Evolutionary conservation across 768 basidiomycete genomes (phyloP).

Genomic region (Xerocomellus amylosporus): DNA sequence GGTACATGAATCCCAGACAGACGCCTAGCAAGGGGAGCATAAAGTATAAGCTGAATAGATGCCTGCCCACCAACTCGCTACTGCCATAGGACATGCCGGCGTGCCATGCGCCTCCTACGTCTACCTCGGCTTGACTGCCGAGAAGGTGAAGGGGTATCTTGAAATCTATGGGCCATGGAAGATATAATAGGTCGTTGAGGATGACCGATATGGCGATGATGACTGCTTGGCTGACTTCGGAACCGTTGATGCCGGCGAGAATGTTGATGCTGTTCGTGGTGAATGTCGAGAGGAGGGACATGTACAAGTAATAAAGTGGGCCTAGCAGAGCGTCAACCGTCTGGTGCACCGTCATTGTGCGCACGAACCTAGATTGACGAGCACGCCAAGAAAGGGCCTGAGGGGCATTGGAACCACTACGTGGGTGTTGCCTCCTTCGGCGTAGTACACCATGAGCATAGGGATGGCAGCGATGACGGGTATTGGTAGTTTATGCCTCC

Average conservation of each 20-base stretch:
- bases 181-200: constrained; percentile 88
- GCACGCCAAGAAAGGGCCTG: constrained; percentile 65
- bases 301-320: constrained; percentile 93
- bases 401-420: constrained; percentile 90
- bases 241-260: constrained; percentile 94
- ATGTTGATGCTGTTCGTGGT: constrained; percentile 99
- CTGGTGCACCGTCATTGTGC: background rate
- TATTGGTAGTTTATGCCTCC: constrained; percentile 97
- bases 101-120: constrained; percentile 75
- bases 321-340: constrained; percentile 47
- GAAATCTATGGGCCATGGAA: constrained; percentile 84
- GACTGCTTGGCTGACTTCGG: constrained; percentile 90
- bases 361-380: constrained; percentile 86
- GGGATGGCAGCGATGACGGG: constrained; percentile 95
- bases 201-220: constrained; percentile 90
- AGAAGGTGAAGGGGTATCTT: constrained; percentile 68
- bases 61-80: constrained; percentile 82
- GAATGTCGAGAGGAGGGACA: constrained; percentile 94
- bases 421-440: constrained; percentile 89
- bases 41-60: constrained; percentile 95
- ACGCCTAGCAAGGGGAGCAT: constrained; percentile 94
- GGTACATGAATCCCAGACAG: constrained; percentile 86
- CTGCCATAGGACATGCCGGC: constrained; percentile 87
- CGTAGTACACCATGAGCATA: constrained; percentile 93
- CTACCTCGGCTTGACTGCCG: constrained; percentile 62